Evolutionary conservation across 768 basidiomycete genomes (phyloP).

Genomic region (Xanthoconium purpureum): DNA sequence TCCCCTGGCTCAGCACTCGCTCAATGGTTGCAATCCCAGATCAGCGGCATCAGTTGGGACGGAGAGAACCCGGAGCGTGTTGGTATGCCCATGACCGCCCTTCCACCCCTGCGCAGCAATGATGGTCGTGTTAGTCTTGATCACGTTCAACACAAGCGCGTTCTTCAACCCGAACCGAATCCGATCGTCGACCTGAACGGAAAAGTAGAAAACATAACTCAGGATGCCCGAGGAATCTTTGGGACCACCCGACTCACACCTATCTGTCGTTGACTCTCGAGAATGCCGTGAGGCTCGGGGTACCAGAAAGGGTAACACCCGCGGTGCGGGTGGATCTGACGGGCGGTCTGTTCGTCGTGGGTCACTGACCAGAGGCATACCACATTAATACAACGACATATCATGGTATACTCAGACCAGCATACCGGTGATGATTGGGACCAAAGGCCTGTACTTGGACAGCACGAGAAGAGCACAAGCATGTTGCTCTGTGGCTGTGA

Average conservation of each 20-base stretch:
- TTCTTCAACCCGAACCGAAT: slow-evolving; percentile 84
- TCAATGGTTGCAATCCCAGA: slow-evolving; percentile 66
- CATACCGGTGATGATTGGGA: slow-evolving; percentile 93
- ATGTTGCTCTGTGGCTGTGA: slow-evolving; percentile 91
- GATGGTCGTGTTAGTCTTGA: slow-evolving; percentile 85
- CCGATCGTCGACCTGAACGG: slow-evolving; percentile 75
- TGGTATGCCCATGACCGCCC: slow-evolving; percentile 94
- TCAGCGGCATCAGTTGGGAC: slow-evolving; percentile 83
- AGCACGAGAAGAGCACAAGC: slow-evolving; percentile 94
- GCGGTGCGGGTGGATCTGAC: slow-evolving; percentile 95
- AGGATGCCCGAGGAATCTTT: slow-evolving; percentile 4
- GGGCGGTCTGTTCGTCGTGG: slow-evolving; percentile 90
- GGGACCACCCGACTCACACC: slow-evolving; percentile 63
- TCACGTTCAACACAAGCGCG: slow-evolving; percentile 80
- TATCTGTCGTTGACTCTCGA: slow-evolving; percentile 91
- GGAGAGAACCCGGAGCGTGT: slow-evolving; percentile 80
- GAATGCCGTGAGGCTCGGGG: slow-evolving; percentile 87
- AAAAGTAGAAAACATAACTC: slow-evolving; percentile 8
- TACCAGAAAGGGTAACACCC: slow-evolving; percentile 98
- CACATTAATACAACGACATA: slow-evolving; percentile 6
- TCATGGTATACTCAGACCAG: background rate
- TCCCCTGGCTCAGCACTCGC: slow-evolving; percentile 21
- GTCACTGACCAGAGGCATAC: slow-evolving; percentile 57
- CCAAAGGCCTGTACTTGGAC: slow-evolving; percentile 92
- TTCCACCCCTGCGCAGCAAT: slow-evolving; percentile 99